These are phyloP conservation scores for Pichia sp. DNA, from an alignment of 1,139 yeast genomes.

Conservation along the genomic window DNA sequence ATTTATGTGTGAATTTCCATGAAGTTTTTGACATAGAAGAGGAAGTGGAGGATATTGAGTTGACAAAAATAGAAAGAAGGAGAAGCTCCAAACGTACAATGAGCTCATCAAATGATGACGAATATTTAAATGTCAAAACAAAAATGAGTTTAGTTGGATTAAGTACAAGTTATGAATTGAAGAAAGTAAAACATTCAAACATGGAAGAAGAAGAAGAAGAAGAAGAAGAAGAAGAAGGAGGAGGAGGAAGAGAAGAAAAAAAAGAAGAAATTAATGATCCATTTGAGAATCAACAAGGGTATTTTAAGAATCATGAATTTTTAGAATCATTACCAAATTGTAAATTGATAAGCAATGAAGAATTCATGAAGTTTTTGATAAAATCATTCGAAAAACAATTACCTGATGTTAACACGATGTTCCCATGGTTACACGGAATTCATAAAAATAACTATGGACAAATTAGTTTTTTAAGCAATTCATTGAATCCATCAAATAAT, in stretches of 20 bases:
- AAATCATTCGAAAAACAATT: constrained; percentile 47
- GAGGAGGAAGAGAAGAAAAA: not conserved
- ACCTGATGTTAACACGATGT: constrained; percentile 63
- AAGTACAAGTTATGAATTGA: not conserved
- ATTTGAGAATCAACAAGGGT: constrained; percentile 8
- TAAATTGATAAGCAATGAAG: constrained; percentile 22
- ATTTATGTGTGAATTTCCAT: not conserved
- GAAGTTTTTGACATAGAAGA: constrained; percentile 5
- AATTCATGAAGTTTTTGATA: constrained; percentile 31
- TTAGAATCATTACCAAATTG: constrained; percentile 13
- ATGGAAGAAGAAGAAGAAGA: not conserved
- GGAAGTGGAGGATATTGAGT: not conserved
- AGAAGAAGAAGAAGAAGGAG: not conserved
- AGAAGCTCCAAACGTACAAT: constrained; percentile 26
- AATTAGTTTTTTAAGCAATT: constrained; percentile 28
- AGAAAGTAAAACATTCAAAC: not conserved
- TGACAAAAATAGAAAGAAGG: constrained; percentile 5
- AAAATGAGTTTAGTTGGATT: constrained; percentile 16
- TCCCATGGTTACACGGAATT: constrained; percentile 89
- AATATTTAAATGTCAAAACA: constrained; percentile 22
- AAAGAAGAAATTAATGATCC: not conserved
- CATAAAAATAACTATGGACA: constrained; percentile 48
- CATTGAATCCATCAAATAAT: not conserved
- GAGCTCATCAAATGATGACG: constrained; percentile 27
- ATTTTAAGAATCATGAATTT: constrained; percentile 17